Evolutionary conservation across 805 yeast genomes (phyloP).

Genomic region (Yamadazyma endophytica): DNA sequence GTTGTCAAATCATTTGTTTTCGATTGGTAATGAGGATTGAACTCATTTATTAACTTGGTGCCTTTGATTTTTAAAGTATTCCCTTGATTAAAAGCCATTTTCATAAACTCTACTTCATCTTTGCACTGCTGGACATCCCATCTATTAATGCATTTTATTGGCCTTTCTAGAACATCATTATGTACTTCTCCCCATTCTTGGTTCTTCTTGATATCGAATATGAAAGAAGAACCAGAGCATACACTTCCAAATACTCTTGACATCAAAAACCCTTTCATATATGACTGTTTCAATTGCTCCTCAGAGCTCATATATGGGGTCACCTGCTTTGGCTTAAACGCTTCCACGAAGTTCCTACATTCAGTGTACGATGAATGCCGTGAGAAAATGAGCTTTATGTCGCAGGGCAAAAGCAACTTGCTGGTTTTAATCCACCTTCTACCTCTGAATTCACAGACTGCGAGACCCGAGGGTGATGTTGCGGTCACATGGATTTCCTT

Average conservation of each 20-base stretch:
- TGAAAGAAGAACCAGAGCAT: slow-evolving; percentile 13
- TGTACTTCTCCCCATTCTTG: slow-evolving; percentile 15
- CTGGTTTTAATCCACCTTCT: slow-evolving; percentile 25
- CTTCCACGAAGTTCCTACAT: slow-evolving; percentile 25
- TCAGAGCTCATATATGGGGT: slow-evolving; percentile 38
- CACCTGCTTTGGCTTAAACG: slow-evolving; percentile 37
- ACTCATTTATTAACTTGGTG: too few species aligned
- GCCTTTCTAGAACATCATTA: slow-evolving; percentile 12
- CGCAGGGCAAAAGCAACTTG: slow-evolving; percentile 27
- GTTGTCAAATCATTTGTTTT: too few species aligned
- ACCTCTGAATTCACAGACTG: slow-evolving; percentile 18
- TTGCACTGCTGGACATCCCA: slow-evolving; percentile 30
- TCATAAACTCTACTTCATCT: slow-evolving; percentile 22
- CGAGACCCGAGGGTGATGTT: slow-evolving; percentile 16
- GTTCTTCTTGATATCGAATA: slow-evolving; percentile 12
- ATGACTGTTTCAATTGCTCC: slow-evolving; percentile 29
- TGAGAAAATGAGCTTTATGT: slow-evolving; percentile 36
- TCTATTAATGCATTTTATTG: slow-evolving; percentile 23
- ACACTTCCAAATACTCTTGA: slow-evolving; percentile 36
- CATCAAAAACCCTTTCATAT: slow-evolving; percentile 38
- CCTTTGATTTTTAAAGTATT: too few species aligned
- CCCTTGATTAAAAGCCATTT: slow-evolving; percentile 7
- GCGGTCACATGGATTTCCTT: slow-evolving; percentile 10
- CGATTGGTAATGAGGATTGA: too few species aligned
- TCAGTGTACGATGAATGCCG: slow-evolving; percentile 47